These are phyloP conservation scores for Dothiorella sarmentorum DNA, from an alignment of 2,329 filamentous ascomycete genomes.

Conservation along the genomic window DNA sequence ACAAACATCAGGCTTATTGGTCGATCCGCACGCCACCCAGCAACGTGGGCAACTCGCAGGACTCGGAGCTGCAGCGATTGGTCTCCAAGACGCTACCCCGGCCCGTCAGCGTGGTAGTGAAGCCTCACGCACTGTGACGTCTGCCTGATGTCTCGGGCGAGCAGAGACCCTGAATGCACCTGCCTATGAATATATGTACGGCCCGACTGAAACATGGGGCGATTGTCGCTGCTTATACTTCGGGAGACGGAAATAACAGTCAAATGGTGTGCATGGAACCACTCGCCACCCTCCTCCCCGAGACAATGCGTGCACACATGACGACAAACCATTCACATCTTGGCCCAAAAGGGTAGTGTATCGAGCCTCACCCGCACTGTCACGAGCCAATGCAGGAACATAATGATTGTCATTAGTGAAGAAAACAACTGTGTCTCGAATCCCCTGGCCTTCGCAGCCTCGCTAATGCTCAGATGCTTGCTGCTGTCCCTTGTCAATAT, in stretches of 20 bases:
- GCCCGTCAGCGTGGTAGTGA: conserved; percentile 12
- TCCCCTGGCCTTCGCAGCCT: background rate
- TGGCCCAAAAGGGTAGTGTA: background rate
- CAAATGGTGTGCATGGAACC: no score
- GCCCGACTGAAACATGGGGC: conserved; percentile 1
- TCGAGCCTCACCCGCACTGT: conserved; percentile 5
- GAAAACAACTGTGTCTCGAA: background rate
- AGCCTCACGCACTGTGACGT: background rate
- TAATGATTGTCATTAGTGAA: no score
- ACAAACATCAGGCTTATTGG: background rate
- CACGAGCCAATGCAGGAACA: conserved; percentile 14
- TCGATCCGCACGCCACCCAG: conserved; percentile 2
- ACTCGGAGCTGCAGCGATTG: background rate
- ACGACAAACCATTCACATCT: background rate
- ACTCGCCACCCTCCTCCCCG: conserved; percentile 3
- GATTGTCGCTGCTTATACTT: background rate
- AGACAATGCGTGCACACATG: conserved; percentile 5
- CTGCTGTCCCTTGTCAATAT: background rate
- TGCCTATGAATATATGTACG: no score
- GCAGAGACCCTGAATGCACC: background rate
- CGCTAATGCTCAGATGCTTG: background rate
- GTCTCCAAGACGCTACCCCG: background rate
- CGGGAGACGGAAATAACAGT: no score
- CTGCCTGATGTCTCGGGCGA: background rate
- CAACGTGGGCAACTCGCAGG: conserved; percentile 10